These are phyloP conservation scores for Hirsutella rhossiliensis DNA, from an alignment of 2,329 filamentous ascomycete genomes.

Conservation along the genomic window DNA sequence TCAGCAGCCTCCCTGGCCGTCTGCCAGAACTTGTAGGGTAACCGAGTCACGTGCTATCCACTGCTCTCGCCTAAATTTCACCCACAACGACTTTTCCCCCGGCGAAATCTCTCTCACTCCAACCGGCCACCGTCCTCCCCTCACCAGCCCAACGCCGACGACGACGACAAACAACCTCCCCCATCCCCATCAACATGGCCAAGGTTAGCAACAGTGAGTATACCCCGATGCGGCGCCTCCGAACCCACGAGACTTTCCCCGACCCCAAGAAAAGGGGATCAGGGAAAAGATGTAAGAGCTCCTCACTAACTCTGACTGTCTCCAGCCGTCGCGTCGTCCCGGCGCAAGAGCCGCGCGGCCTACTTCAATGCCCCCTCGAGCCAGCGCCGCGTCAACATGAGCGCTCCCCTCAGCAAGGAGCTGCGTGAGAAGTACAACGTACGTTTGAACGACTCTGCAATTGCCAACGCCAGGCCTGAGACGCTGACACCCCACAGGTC, in stretches of 20 bases:
- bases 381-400: conserved; percentile 93
- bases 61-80: conserved; percentile 14
- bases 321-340: conserved; percentile 58
- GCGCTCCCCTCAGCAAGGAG: conserved; percentile 90
- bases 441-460: conserved; percentile 22
- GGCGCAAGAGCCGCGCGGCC: conserved; percentile 97
- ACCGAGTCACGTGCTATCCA: conserved; percentile 19
- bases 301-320: background rate
- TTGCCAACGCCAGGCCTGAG: background rate
- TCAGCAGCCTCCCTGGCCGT: too few species aligned
- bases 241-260: background rate
- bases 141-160: conserved; percentile 19
- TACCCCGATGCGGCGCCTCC: background rate
- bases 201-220: conserved; percentile 53
- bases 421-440: conserved; percentile 99
- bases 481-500: conserved; percentile 43
- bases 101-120: background rate
- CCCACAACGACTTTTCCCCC: conserved; percentile 12
- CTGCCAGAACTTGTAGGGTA: conserved; percentile 5
- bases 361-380: conserved; percentile 95
- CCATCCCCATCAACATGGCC: conserved; percentile 45
- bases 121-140: background rate
- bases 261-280: background rate
- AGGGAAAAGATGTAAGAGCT: background rate
- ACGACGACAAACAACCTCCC: conserved; percentile 7